These are phyloP conservation scores for Glonium stellatum DNA, from an alignment of 495 filamentous ascomycete species.

Conservation along the genomic window DNA sequence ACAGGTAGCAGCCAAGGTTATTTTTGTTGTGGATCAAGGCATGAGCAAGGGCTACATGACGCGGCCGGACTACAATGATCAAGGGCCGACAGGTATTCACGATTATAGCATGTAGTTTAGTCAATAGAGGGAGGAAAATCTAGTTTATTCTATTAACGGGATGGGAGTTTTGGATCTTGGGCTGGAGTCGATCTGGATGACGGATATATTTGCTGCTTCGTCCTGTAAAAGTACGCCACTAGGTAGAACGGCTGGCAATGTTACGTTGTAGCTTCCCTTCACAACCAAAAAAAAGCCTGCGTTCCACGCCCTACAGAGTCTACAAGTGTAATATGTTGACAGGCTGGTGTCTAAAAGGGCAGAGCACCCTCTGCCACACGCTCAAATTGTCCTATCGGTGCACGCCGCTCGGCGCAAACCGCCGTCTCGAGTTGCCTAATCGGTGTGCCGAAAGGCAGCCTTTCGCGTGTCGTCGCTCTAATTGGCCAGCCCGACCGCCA, in stretches of 20 bases:
- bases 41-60: conserved; percentile 65
- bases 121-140: background rate
- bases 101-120: conserved; percentile 30
- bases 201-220: background rate
- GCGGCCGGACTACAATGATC: conserved; percentile 70
- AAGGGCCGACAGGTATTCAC: conserved; percentile 64
- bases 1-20: conserved; percentile 67
- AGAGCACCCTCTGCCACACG: too few species aligned
- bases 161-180: conserved; percentile 1
- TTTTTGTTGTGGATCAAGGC: conserved; percentile 67
- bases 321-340: too few species aligned
- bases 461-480: too few species aligned
- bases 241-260: too few species aligned
- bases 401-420: conserved; percentile 22
- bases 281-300: too few species aligned
- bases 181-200: background rate
- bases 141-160: background rate
- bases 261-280: too few species aligned
- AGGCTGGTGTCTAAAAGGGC: too few species aligned
- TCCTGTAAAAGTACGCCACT: too few species aligned
- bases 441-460: too few species aligned
- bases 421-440: background rate
- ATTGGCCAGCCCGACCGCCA: too few species aligned
- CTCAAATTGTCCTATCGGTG: conserved; percentile 2
- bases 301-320: too few species aligned